Evolutionary conservation across 805 yeast species (phyloP).

Genomic region (Teunomyces barrocoloradensis): DNA sequence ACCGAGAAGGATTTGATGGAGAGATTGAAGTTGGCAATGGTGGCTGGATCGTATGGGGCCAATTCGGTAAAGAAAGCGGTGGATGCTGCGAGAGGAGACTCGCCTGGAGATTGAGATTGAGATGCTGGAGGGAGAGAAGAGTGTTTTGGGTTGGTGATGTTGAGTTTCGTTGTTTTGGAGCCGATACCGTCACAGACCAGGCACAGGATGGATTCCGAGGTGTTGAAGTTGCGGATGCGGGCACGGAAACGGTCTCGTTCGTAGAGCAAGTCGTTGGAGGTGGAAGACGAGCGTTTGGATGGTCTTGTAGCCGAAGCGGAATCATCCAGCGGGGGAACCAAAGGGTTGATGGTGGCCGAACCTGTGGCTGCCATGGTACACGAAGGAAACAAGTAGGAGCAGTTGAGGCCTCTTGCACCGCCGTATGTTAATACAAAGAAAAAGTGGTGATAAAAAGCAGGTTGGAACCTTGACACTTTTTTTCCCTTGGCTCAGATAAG

Average conservation of each 20-base stretch:
- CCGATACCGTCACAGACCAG: constrained; percentile 38
- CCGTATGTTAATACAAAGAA: not conserved
- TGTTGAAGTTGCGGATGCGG: constrained; percentile 33
- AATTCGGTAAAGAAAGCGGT: constrained; percentile 2
- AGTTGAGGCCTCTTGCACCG: not conserved
- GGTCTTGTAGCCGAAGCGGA: constrained; percentile 9
- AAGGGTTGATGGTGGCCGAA: not conserved
- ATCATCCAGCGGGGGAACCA: not conserved
- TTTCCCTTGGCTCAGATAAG: not conserved
- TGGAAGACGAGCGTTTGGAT: constrained; percentile 36
- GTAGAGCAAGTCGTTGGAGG: constrained; percentile 37
- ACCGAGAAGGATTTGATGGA: constrained; percentile 14
- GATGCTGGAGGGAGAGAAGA: too few species aligned
- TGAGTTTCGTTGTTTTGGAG: constrained; percentile 37
- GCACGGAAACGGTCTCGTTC: constrained; percentile 44
- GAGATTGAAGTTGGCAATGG: not conserved
- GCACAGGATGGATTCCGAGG: constrained; percentile 14
- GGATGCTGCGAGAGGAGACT: not conserved
- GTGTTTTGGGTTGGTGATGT: constrained; percentile 6
- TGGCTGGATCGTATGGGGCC: not conserved
- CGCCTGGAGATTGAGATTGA: not conserved
- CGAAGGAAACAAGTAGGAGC: not conserved
- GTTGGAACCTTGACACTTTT: not conserved
- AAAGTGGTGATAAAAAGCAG: not conserved
- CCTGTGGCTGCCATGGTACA: constrained; percentile 1